These are phyloP conservation scores for Wickerhamiella azyma DNA, from an alignment of 805 yeast genomes.

Conservation along the genomic window DNA sequence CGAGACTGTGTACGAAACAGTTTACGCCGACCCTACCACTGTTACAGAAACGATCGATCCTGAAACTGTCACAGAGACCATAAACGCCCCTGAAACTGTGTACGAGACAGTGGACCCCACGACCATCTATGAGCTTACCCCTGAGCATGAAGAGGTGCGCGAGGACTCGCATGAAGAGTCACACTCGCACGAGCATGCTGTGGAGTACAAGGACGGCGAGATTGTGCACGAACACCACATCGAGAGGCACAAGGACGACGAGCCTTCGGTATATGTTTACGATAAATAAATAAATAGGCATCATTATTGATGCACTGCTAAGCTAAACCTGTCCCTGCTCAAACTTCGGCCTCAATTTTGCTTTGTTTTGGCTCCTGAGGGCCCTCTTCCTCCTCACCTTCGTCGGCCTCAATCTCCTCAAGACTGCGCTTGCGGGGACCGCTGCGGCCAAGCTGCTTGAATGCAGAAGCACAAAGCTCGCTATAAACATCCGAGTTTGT, in stretches of 20 bases:
- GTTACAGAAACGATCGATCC: neutral
- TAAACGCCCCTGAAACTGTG: neutral
- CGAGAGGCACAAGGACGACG: neutral
- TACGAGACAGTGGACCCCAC: neutral
- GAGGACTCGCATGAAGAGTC: neutral
- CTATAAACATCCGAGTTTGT: neutral
- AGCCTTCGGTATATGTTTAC: neutral
- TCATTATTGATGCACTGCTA: neutral
- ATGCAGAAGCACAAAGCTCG: neutral
- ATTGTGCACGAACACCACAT: neutral
- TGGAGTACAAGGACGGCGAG: neutral
- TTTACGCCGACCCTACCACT: neutral
- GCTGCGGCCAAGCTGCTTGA: neutral
- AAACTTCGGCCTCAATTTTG: slow-evolving; percentile 14
- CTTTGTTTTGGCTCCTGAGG: neutral
- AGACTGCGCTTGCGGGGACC: neutral
- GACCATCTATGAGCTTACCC: neutral
- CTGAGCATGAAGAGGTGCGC: neutral
- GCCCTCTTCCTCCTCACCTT: neutral
- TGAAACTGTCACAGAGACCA: neutral
- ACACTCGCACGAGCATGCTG: neutral
- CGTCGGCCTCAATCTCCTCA: neutral
- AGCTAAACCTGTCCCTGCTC: too few species aligned
- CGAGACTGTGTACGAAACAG: neutral
- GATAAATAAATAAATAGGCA: neutral